Conservation (phyloP, 352 stramenopile species). For the Phytophthora macrochlamydospora region DNA sequence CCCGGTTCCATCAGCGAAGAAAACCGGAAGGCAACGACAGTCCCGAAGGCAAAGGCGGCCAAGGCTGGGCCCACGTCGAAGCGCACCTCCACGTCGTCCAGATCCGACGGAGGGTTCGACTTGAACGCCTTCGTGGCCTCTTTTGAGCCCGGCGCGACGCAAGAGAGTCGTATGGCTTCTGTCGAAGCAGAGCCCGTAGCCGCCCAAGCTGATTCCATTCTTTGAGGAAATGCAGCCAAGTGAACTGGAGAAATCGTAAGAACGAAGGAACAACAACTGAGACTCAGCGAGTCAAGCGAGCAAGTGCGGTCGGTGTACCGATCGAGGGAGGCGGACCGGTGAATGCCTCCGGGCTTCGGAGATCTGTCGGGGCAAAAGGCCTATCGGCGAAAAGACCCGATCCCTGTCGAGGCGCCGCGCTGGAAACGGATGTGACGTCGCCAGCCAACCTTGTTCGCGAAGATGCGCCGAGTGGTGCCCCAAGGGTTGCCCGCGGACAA, state of each 20-base stretch:
- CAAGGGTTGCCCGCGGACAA: conserved; percentile 1
- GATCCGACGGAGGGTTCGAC: too few species aligned
- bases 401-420: neutral
- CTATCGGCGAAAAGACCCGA: conserved; percentile 1
- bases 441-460: neutral
- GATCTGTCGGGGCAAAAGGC: conserved; percentile 2
- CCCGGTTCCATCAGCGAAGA: too few species aligned
- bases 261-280: conserved; percentile 10
- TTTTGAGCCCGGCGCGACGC: too few species aligned
- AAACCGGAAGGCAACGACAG: too few species aligned
- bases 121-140: too few species aligned
- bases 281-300: neutral
- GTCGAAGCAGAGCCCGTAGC: too few species aligned
- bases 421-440: conserved; percentile 2
- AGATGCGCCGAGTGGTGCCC: neutral
- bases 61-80: too few species aligned
- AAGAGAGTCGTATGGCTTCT: too few species aligned
- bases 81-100: too few species aligned
- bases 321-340: conserved; percentile 7
- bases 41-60: too few species aligned
- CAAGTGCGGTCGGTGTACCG: neutral
- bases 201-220: too few species aligned
- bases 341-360: conserved; percentile 15
- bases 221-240: conserved; percentile 15
- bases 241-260: conserved; percentile 9